phyloP scores from a whole-genome alignment of 495 filamentous ascomycete species.

The Penicillium tannophilum region DNA sequence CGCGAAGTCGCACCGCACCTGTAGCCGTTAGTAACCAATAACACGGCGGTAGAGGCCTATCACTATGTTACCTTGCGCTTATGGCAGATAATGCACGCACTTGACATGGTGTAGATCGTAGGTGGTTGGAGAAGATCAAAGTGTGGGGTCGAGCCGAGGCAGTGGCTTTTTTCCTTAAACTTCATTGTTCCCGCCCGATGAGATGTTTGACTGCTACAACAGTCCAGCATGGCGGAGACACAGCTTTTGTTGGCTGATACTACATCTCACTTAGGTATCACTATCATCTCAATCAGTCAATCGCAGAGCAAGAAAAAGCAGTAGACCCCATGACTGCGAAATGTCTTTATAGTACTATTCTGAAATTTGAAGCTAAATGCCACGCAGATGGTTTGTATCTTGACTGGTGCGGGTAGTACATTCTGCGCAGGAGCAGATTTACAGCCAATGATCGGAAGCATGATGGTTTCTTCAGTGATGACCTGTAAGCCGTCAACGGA shows the following conservation, averaged over 20 bases:
- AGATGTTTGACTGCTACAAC: neutral
- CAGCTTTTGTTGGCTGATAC: conserved; percentile 14
- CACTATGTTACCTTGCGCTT: conserved; percentile 27
- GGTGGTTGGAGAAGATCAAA: conserved; percentile 18
- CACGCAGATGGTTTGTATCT: conserved; percentile 48
- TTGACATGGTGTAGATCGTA: conserved; percentile 23
- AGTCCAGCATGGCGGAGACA: conserved; percentile 13
- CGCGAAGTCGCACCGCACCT: conserved; percentile 33
- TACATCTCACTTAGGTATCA: conserved; percentile 37
- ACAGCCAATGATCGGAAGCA: conserved; percentile 32
- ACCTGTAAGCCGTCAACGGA: conserved; percentile 28
- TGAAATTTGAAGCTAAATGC: conserved; percentile 46
- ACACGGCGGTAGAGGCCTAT: neutral
- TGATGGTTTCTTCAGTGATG: conserved; percentile 8
- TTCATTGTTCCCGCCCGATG: neutral
- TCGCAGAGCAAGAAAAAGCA: conserved; percentile 40
- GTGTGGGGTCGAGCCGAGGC: conserved; percentile 19
- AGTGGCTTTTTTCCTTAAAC: conserved; percentile 2
- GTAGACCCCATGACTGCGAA: conserved; percentile 40
- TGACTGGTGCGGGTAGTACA: conserved; percentile 36
- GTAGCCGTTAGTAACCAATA: conserved; percentile 5
- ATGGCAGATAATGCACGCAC: conserved; percentile 34
- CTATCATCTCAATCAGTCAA: conserved; percentile 46
- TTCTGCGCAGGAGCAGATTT: conserved; percentile 54
- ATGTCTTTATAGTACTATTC: conserved; percentile 41